Percentiles rank a stretch among this genome's conserved stretches.
These are phyloP conservation scores for Elsinoe batatas DNA, from an alignment of 2,329 filamentous ascomycete genomes.

Conservation along the genomic window DNA sequence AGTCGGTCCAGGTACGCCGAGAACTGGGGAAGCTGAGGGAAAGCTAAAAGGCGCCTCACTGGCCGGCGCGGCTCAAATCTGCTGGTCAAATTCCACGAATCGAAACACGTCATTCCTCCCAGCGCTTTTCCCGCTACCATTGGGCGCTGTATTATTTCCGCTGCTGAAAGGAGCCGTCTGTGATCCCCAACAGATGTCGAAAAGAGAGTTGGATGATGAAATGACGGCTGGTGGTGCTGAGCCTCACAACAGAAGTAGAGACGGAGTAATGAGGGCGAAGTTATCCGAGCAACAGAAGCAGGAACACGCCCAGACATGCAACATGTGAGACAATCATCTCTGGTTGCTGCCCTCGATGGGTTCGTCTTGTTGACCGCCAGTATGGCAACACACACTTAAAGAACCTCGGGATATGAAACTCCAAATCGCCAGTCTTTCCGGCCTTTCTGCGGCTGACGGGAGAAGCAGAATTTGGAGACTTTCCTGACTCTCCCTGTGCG, in stretches of 20 bases:
- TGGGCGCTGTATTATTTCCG: neutral
- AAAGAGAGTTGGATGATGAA: neutral
- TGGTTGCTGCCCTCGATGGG: neutral
- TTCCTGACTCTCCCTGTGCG: neutral
- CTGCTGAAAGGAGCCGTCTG: neutral
- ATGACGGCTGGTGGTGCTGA: neutral
- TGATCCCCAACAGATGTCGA: neutral
- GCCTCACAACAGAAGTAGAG: neutral
- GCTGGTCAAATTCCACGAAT: slow-evolving; percentile 11
- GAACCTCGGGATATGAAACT: slow-evolving; percentile 5
- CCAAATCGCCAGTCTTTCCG: neutral
- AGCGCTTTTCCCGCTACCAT: neutral
- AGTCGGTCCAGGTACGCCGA: neutral
- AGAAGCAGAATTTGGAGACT: slow-evolving; percentile 4
- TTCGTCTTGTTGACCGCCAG: neutral
- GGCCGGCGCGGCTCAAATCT: neutral
- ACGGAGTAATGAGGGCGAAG: neutral
- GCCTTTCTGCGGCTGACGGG: neutral
- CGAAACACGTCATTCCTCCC: slow-evolving; percentile 5
- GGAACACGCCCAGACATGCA: neutral
- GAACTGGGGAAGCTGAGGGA: slow-evolving; percentile 8
- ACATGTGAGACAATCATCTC: neutral
- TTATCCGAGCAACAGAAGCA: neutral
- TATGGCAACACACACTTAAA: neutral
- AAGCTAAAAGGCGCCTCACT: neutral